Evolutionary conservation across 441 rosid genomes (phyloP).

Genomic region (Euphorbia corollata): DNA sequence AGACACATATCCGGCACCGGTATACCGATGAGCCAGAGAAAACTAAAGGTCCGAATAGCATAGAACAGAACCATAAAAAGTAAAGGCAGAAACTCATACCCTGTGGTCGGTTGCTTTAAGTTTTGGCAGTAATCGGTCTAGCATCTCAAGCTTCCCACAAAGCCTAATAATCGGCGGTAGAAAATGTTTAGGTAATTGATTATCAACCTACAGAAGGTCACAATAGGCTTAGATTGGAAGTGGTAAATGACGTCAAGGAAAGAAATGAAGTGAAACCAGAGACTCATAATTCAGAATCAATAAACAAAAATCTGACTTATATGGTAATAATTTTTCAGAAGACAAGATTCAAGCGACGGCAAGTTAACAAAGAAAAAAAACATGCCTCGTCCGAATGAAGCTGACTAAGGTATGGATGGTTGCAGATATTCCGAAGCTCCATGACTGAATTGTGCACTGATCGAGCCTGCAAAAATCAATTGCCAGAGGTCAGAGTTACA

Average conservation of each 20-base stretch:
- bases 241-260: slow-evolving; percentile 9
- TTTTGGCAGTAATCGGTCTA: slow-evolving; percentile 83
- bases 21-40: too few relatives aligned
- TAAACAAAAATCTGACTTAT: not conserved
- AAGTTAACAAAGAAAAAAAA: slow-evolving; percentile 21
- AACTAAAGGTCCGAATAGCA: slow-evolving; percentile 4
- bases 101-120: slow-evolving; percentile 91
- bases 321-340: not conserved
- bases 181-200: slow-evolving; percentile 69
- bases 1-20: too few relatives aligned
- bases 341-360: slow-evolving; percentile 16
- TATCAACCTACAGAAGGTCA: slow-evolving; percentile 55
- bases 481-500: slow-evolving; percentile 17
- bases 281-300: slow-evolving; percentile 13
- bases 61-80: slow-evolving; percentile 1
- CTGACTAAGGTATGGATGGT: slow-evolving; percentile 95
- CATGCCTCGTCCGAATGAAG: slow-evolving; percentile 87
- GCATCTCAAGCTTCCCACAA: slow-evolving; percentile 98
- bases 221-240: slow-evolving; percentile 16
- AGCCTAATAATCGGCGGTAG: slow-evolving; percentile 73
- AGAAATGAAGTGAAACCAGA: slow-evolving; percentile 4
- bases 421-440: slow-evolving; percentile 97
- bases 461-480: slow-evolving; percentile 47
- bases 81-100: slow-evolving; percentile 40
- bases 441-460: slow-evolving; percentile 92